Base-by-base conservation (phyloP, 1,139 yeast genomes). In the Protomyces gravidus region DNA sequence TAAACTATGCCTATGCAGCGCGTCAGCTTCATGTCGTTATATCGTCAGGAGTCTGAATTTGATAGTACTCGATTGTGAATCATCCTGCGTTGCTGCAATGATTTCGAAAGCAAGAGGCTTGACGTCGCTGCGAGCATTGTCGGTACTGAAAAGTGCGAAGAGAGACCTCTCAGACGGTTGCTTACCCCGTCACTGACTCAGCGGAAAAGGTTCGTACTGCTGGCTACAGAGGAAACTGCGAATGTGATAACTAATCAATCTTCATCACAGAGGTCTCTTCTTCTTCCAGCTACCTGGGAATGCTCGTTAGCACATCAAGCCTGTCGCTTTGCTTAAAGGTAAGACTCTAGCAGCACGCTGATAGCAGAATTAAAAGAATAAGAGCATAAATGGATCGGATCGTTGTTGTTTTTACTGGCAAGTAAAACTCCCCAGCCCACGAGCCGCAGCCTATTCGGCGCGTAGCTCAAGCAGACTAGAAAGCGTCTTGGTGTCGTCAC, bases 211-310 rank as follows among this genome's bases (percentile, higher is more conserved):
- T 53, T 53, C 58, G 58, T 53, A 32, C 51, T 45, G 39, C 58
- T 42, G 48, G 58, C 58, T 53, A 53, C 58, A 53, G 58, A 45
- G 58, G 58, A 53, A 53, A 53, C 58, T 53, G 58, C 58, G 58
- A 53, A 50, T 53, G 58, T 50, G 48, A 45, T 53, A 45, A 53
- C 58, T 50, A 53, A 45, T 50, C 58, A 45, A 25, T 46, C 45
- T 45, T 53, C 58, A 53, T 53, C 58, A 53, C 48, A 36, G 42
- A 36, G 42, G 30, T 45, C 26, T 25, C 39, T n/a, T 28, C 7
- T 32, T 15, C 13, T 42, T 28, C 23, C 36, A 30, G 36, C 6
- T 7, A 9, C 6, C 17, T 39, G 17, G 45, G 9, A 30, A 9
- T 30, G 36, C 36, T n/a, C 36, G 11, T 9, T n/a, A n/a, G n/a